Base-by-base conservation (phyloP, 495 filamentous ascomycete genomes). In the Lepraria neglecta region DNA sequence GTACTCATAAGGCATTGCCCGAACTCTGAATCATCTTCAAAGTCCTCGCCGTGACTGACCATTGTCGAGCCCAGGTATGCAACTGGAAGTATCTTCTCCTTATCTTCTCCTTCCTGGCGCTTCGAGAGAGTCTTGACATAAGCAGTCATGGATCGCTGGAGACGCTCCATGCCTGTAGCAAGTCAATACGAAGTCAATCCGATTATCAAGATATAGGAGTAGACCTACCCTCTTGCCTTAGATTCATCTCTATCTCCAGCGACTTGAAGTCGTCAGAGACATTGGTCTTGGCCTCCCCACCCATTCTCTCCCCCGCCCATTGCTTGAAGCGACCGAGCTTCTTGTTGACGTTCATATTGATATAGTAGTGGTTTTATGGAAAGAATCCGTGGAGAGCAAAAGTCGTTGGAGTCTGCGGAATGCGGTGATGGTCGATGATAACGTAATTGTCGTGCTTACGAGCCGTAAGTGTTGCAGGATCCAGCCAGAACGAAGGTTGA, bases 281-380 rank as follows among this genome's bases (percentile, higher is more conserved):
- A 69, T 77, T 86, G 14, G 92, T 97, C 76, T 92, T 96, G 69
- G 83, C 82, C 74, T 97, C 94, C 53, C 85, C 84, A 67, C 94
- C 94, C 91, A 98, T 97, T 75, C 91, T 86, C 78, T 98, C 94
- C 59, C 90, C 90, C 12, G 91, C 91, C 92, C 92, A 98, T 87
- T 98, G 94, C 80, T 94, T 95, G 77, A 97, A 86, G 63, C 95
- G 87, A 74, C 90, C 94, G 70, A 97, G 83, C 73, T 95, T 96
- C 81, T 95, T 92, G 76, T 91, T 92, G 78, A 96, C 86, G 75
- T 92, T 90, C 91, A 96, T 67, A 6, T 27, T 64, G 44, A 43
- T n/a, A 50, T 44, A 21, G 27, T 3, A 24, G 3, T 14, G 17
- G 48, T 21, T 7, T 56, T 30, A 19, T 44, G 38, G 5, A 14